Conservation (phyloP, 2,329 filamentous ascomycete genomes). For the Claviceps fusiformis region DNA sequence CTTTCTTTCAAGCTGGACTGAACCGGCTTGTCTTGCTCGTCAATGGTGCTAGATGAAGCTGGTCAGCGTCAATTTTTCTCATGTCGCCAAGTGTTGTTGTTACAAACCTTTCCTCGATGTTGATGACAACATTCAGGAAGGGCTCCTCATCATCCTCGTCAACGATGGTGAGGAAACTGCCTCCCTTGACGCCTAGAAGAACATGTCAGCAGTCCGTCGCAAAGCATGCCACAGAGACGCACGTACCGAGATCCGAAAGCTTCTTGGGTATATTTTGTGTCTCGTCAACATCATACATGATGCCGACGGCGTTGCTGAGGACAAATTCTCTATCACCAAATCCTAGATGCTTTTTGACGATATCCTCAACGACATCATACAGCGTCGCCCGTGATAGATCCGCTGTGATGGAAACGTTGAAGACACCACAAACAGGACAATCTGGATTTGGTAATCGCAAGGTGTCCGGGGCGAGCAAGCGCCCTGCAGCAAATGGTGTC, state of each 20-base stretch:
- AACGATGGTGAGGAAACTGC: conserved; percentile 70
- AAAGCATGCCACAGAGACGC: background rate
- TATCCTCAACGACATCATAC: conserved; percentile 61
- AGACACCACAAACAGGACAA: conserved; percentile 72
- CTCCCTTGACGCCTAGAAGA: conserved; percentile 49
- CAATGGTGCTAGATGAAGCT: conserved; percentile 24
- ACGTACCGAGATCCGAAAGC: conserved; percentile 57
- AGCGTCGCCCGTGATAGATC: conserved; percentile 63
- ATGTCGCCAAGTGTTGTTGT: background rate
- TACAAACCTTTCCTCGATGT: conserved; percentile 48
- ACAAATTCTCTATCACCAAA: conserved; percentile 70
- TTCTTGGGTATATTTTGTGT: conserved; percentile 75
- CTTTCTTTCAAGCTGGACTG: conserved; percentile 30
- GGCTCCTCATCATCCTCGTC: conserved; percentile 65
- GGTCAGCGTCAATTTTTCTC: conserved; percentile 9
- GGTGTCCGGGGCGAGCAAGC: conserved; percentile 44
- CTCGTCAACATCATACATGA: conserved; percentile 84
- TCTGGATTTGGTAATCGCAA: conserved; percentile 57
- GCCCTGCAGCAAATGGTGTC: conserved; percentile 48
- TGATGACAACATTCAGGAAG: conserved; percentile 68
- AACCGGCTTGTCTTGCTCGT: conserved; percentile 39
- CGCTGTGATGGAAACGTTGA: conserved; percentile 51
- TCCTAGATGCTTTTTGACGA: conserved; percentile 56
- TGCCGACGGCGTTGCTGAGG: conserved; percentile 56
- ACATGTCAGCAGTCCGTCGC: background rate